phyloP scores from a whole-genome alignment of 495 filamentous ascomycete species.

The Tuber brumale region DNA sequence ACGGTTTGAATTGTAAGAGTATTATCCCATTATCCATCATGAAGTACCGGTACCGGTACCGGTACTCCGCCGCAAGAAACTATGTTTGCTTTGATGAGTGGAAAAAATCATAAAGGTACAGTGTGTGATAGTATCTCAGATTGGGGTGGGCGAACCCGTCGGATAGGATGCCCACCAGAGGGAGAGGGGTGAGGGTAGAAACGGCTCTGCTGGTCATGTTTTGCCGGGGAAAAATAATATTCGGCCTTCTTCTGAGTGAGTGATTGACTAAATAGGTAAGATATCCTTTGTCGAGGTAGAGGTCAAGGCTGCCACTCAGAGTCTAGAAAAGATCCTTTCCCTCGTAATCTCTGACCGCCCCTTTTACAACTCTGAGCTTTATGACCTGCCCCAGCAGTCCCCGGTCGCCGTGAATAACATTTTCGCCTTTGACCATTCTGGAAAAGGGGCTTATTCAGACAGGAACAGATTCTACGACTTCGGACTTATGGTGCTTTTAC shows the following conservation, averaged over 20 bases:
- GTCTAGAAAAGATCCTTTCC: background rate
- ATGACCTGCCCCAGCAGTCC: background rate
- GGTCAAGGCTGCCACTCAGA: background rate
- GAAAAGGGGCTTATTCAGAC: background rate
- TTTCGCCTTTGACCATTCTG: background rate
- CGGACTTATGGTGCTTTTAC: background rate
- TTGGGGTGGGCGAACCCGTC: background rate
- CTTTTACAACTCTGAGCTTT: background rate
- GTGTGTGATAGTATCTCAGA: background rate
- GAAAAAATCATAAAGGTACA: background rate
- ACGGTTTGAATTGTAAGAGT: no score
- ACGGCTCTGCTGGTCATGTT: background rate
- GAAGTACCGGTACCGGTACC: no score
- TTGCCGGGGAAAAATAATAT: background rate
- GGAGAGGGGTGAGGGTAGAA: background rate
- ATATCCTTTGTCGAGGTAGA: background rate
- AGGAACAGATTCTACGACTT: background rate
- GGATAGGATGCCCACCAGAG: background rate
- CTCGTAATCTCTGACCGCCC: background rate
- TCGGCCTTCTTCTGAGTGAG: background rate
- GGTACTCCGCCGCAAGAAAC: background rate
- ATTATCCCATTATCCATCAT: no score
- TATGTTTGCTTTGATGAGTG: background rate
- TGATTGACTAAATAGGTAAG: background rate
- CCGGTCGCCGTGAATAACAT: background rate